These are phyloP conservation scores for Raddia distichophylla DNA, from an alignment of 176 grass and related monocot species.

Conservation along the genomic window DNA sequence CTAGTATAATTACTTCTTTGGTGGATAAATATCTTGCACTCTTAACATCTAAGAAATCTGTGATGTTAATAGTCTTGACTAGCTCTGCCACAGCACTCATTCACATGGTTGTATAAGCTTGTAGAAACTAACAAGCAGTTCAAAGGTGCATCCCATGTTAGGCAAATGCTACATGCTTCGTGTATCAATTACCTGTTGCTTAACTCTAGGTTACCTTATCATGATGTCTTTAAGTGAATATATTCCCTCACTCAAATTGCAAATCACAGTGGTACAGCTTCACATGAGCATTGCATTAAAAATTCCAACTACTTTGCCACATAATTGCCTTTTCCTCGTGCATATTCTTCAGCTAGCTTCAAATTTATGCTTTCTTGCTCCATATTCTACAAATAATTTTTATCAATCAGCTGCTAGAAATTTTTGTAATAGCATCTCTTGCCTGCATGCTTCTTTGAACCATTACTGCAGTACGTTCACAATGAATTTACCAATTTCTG, in stretches of 20 bases:
- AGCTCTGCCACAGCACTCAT: not conserved
- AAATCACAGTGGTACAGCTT: not conserved
- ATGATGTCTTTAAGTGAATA: not conserved
- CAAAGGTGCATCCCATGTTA: slow-evolving; percentile 24
- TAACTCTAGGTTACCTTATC: slow-evolving; percentile 2
- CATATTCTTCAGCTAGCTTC: slow-evolving; percentile 1
- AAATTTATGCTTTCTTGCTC: not conserved
- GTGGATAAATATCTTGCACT: slow-evolving; percentile 1
- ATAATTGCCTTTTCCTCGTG: not conserved
- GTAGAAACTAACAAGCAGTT: slow-evolving; percentile 18
- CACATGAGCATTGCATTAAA: not conserved
- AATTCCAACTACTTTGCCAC: slow-evolving; percentile 4
- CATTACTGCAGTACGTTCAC: not conserved
- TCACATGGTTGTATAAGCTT: not conserved
- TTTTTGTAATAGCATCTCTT: not conserved
- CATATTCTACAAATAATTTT: not conserved
- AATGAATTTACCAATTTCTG: not conserved
- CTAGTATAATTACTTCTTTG: slow-evolving; percentile 13
- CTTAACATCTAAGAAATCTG: slow-evolving; percentile 16
- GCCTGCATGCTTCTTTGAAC: not conserved
- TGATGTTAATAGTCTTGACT: slow-evolving; percentile 22
- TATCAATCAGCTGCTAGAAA: not conserved
- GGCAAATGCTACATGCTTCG: not conserved
- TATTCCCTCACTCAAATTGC: not conserved
- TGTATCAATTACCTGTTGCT: slow-evolving; percentile 19